Conservation (phyloP, 2,329 filamentous ascomycete genomes). For the Fusarium austroafricanum region DNA sequence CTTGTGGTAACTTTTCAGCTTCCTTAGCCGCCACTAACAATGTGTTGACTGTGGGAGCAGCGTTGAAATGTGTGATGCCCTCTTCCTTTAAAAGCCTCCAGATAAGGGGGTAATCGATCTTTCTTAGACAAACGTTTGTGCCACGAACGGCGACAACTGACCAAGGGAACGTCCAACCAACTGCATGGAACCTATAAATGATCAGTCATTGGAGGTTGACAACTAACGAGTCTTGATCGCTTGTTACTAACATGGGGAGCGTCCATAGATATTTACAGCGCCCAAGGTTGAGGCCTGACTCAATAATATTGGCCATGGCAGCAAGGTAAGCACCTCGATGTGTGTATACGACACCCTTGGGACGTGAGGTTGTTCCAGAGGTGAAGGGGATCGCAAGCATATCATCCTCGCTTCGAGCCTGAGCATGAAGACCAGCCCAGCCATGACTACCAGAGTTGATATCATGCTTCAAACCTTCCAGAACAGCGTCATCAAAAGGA, state of each 20-base stretch:
- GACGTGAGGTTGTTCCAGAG: slow-evolving; percentile 88
- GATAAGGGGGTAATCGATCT: slow-evolving; percentile 93
- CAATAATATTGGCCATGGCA: slow-evolving; percentile 85
- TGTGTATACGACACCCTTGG: slow-evolving; percentile 94
- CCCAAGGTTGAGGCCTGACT: slow-evolving; percentile 83
- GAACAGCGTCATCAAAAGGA: slow-evolving; percentile 84
- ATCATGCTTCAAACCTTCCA: slow-evolving; percentile 83
- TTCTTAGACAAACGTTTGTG: slow-evolving; percentile 94
- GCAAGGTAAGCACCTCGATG: slow-evolving; percentile 90
- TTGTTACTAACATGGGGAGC: slow-evolving; percentile 82
- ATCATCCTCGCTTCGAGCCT: slow-evolving; percentile 80
- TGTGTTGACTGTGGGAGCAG: slow-evolving; percentile 96
- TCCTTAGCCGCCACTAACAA: slow-evolving; percentile 84
- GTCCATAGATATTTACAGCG: slow-evolving; percentile 91
- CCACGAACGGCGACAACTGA: slow-evolving; percentile 91
- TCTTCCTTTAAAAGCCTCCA: slow-evolving; percentile 91
- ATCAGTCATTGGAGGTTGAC: background rate
- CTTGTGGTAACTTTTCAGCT: slow-evolving; percentile 74
- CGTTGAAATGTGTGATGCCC: slow-evolving; percentile 92
- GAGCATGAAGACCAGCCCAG: slow-evolving; percentile 80
- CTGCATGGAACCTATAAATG: slow-evolving; percentile 67
- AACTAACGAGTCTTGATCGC: slow-evolving; percentile 23
- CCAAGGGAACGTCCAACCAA: slow-evolving; percentile 93
- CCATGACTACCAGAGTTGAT: slow-evolving; percentile 71
- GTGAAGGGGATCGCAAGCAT: slow-evolving; percentile 93